Evolutionary conservation across 23 red algal species (phyloP).

Genomic region (Cyanidioschyzon merolae): DNA sequence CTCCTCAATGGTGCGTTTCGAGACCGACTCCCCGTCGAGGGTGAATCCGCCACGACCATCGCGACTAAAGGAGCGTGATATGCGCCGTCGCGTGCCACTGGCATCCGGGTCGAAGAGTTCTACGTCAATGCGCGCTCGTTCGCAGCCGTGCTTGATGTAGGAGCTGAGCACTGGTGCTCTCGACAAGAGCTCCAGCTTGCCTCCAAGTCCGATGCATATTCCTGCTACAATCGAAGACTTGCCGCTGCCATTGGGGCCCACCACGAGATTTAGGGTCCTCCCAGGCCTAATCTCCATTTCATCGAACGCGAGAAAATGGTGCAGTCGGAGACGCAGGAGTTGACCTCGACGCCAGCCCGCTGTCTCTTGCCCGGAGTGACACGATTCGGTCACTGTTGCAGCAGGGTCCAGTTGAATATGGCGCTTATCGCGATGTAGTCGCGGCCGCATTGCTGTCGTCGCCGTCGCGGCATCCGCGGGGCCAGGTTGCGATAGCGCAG

Average conservation of each 20-base stretch:
- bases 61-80: conserved; percentile 37
- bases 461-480: background rate
- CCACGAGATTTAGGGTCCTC: conserved; percentile 60
- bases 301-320: conserved; percentile 81
- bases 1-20: conserved; percentile 21
- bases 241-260: conserved; percentile 88
- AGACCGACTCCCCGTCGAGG: conserved; percentile 35
- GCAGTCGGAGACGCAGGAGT: conserved; percentile 55
- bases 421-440: background rate
- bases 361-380: too few species aligned
- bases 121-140: conserved; percentile 47
- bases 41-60: conserved; percentile 32
- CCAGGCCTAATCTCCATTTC: conserved; percentile 54
- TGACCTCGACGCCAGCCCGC: conserved; percentile 49
- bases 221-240: conserved; percentile 78
- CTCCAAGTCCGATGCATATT: conserved; percentile 66
- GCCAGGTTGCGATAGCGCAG: too few species aligned
- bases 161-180: conserved; percentile 43
- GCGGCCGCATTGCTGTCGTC: background rate
- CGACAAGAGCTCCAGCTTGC: conserved; percentile 52
- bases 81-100: conserved; percentile 6
- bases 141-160: conserved; percentile 59
- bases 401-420: background rate
- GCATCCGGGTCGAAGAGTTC: conserved; percentile 42
- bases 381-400: background rate